Base-by-base conservation (phyloP, 2,329 filamentous ascomycete genomes). In the Sclerotinia trifoliorum region DNA sequence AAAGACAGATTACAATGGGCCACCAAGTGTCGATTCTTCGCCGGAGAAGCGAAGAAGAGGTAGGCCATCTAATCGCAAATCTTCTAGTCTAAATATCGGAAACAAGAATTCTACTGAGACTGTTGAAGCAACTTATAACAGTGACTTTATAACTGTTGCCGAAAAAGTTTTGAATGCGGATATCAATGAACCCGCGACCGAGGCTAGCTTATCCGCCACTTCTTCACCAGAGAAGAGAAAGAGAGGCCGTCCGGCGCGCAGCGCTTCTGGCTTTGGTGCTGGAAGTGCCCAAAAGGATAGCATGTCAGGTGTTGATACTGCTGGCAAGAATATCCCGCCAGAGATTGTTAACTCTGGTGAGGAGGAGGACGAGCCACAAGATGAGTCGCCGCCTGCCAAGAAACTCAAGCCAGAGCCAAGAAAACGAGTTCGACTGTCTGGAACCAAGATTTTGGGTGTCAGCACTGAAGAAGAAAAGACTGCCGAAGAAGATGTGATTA, bases 41-140 rank as follows among this genome's bases (percentile, higher is more conserved):
- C 26, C 44, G 13, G 62, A 46, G 10, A 66, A 66, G 44, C 58
- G 44, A 19, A 46, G 35, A 35, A 51, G 64, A 42, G 64, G 54
- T 7, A 57, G 64, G 15, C 29, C 64, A 42, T 21, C 63, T 2
- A 35, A 7, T 49, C 44, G 46, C 7, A 62, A 62, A 4, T 24
- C 58, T 39, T 62, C 58, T 24, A 3, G 21, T 39, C 10, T 35
- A 17, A 62, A 2, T 26, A 8, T 10, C 1, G 24, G 6, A 6
- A 65, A 13, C 8, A 35, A 57, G 4, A 52, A 48, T n/a, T 3
- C 6, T 17, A 0, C 24, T 11, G 19, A 15, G 5, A 35, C 29
- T 24, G 21, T 10, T 21, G 7, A 62, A 24, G 29, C 44, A 39
- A 19, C 19, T 62, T 35, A 21, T 8, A 62, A 32, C 26, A 15